phyloP scores from a whole-genome alignment of 2,329 filamentous ascomycete genomes.

The Phialophora chinensis region DNA sequence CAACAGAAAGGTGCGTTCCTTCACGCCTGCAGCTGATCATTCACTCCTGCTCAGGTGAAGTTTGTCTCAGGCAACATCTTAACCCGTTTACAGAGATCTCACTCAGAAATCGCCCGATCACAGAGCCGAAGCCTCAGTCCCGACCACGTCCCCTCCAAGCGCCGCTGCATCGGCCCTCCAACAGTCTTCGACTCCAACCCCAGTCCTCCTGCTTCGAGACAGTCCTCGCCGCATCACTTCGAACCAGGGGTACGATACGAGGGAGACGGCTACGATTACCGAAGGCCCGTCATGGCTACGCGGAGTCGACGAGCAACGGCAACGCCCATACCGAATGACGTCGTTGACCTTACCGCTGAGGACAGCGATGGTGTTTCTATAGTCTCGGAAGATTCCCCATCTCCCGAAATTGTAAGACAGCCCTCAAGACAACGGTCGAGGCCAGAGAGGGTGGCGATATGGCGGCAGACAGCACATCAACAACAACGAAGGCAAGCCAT shows the following conservation, averaged over 20 bases:
- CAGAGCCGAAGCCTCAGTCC: constrained; percentile 37
- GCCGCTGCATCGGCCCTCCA: constrained; percentile 33
- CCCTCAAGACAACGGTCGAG: constrained; percentile 1
- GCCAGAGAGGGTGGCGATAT: neutral
- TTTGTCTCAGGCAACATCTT: constrained; percentile 2
- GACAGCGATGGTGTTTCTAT: constrained; percentile 24
- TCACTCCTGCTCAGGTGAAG: constrained; percentile 1
- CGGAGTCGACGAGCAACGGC: constrained; percentile 27
- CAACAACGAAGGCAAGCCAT: neutral
- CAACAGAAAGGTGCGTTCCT: constrained; percentile 34
- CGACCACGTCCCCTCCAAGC: constrained; percentile 37
- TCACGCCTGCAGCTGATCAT: neutral
- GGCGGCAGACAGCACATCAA: neutral
- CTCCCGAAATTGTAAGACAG: neutral
- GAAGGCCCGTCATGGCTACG: constrained; percentile 57
- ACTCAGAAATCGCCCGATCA: constrained; percentile 38
- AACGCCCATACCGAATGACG: constrained; percentile 8
- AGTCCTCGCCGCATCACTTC: constrained; percentile 36
- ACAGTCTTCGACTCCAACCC: constrained; percentile 34
- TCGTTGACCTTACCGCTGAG: constrained; percentile 34
- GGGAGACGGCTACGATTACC: constrained; percentile 62
- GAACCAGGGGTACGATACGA: constrained; percentile 44
- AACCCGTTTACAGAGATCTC: constrained; percentile 33
- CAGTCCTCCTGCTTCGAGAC: constrained; percentile 15
- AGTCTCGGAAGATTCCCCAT: constrained; percentile 18